phyloP scores from a whole-genome alignment of 805 yeast genomes.

The Millerozyma acaciae region DNA sequence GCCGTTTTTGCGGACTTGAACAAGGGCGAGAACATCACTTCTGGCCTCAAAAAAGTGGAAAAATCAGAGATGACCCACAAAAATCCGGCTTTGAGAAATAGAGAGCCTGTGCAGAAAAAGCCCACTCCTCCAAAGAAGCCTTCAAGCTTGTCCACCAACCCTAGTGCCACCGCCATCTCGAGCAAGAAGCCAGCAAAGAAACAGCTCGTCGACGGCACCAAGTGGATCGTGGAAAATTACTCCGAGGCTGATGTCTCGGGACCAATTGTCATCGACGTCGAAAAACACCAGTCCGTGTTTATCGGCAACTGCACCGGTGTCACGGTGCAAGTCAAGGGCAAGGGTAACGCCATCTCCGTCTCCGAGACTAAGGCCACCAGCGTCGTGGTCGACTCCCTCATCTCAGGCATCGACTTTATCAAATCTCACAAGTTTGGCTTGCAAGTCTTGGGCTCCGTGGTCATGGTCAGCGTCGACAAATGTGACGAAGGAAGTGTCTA shows the following conservation, averaged over 20 bases:
- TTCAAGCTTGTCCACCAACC: conserved; percentile 42
- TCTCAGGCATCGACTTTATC: conserved; percentile 85
- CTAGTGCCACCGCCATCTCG: conserved; percentile 43
- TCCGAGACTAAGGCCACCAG: conserved; percentile 71
- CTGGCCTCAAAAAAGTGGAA: conserved; percentile 87
- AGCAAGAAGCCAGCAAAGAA: conserved; percentile 41
- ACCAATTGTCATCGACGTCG: conserved; percentile 67
- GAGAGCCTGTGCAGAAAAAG: conserved; percentile 42
- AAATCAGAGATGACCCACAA: conserved; percentile 92
- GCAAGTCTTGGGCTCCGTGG: conserved; percentile 79
- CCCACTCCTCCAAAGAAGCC: conserved; percentile 86
- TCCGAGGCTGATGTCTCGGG: conserved; percentile 44
- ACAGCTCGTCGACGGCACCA: conserved; percentile 77
- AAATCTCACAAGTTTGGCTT: conserved; percentile 77
- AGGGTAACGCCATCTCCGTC: conserved; percentile 82
- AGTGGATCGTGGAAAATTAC: conserved; percentile 82
- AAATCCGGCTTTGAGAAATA: conserved; percentile 74
- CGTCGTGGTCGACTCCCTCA: conserved; percentile 75
- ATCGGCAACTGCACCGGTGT: conserved; percentile 75
- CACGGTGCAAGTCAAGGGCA: conserved; percentile 82
- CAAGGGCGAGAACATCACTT: conserved; percentile 79
- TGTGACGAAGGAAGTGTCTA: conserved; percentile 82
- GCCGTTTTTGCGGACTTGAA: conserved; percentile 92
- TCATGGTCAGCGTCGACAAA: conserved; percentile 84
- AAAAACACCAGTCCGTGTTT: conserved; percentile 83